phyloP scores from a whole-genome alignment of 2,329 filamentous ascomycete species.

The Penicillium brevicompactum region DNA sequence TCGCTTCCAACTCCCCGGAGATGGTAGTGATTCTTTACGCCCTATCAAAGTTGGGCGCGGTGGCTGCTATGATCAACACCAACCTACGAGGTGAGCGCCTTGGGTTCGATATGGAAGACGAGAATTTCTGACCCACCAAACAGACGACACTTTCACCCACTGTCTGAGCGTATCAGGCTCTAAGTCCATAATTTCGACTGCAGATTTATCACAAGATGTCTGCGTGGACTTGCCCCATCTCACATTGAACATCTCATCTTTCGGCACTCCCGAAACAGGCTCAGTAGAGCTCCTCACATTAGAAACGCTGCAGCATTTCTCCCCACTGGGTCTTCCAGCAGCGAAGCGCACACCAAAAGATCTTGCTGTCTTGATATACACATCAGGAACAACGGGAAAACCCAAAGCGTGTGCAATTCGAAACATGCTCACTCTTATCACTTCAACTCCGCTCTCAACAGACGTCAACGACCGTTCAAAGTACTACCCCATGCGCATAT shows the following conservation, averaged over 20 bases:
- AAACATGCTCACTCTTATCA: conserved; percentile 42
- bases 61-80: conserved; percentile 50
- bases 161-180: conserved; percentile 48
- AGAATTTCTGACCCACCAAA: not conserved
- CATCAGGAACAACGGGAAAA: conserved; percentile 52
- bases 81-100: conserved; percentile 46
- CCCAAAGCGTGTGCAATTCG: conserved; percentile 50
- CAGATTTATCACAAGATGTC: conserved; percentile 44
- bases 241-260: conserved; percentile 42
- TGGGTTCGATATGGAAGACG: not conserved
- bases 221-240: conserved; percentile 38
- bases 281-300: conserved; percentile 28
- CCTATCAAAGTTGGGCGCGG: conserved; percentile 49
- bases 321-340: conserved; percentile 23
- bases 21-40: conserved; percentile 50
- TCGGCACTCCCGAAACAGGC: conserved; percentile 28
- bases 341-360: conserved; percentile 40
- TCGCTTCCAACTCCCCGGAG: conserved; percentile 53
- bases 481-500: conserved; percentile 50
- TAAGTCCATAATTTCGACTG: conserved; percentile 47
- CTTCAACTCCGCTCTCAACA: conserved; percentile 37
- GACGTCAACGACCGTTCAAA: conserved; percentile 43
- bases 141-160: conserved; percentile 49
- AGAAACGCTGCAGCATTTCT: conserved; percentile 29
- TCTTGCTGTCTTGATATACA: conserved; percentile 47